Percentiles rank a stretch among this genome's conserved stretches.
phyloP scores from a whole-genome alignment of 176 grass and related monocot genomes.

The Carex kokanica region DNA sequence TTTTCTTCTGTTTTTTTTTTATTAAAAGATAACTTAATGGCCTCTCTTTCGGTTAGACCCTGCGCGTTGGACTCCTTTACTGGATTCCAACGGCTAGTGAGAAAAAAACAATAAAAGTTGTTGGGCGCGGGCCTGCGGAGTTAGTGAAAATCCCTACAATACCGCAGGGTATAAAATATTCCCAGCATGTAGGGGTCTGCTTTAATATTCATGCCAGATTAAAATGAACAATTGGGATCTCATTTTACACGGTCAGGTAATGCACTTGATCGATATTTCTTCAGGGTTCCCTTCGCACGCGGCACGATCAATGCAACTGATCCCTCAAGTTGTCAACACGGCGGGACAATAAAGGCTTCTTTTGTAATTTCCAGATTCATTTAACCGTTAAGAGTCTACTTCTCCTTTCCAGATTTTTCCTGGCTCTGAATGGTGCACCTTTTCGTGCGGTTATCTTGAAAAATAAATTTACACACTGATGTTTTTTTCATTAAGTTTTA shows the following conservation, averaged over 20 bases:
- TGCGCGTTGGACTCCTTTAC: not conserved
- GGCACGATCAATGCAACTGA: not conserved
- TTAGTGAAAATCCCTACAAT: no score
- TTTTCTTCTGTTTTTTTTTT: no score
- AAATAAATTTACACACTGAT: no score
- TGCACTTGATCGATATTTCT: not conserved
- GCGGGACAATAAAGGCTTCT: not conserved
- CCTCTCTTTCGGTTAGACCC: not conserved
- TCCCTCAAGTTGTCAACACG: not conserved
- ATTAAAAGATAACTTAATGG: no score
- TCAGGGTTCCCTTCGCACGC: not conserved
- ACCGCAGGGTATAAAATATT: no score
- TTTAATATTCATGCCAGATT: no score
- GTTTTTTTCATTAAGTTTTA: no score
- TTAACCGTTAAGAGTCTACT: not conserved
- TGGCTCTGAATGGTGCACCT: not conserved
- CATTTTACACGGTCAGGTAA: no score
- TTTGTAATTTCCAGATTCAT: not conserved
- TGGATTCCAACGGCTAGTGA: not conserved
- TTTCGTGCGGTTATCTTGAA: not conserved
- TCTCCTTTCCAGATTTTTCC: not conserved
- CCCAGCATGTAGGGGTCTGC: no score
- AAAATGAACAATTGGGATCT: no score
- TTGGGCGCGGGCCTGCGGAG: not conserved
- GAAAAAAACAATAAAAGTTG: slow-evolving; percentile 10